Evolutionary conservation across 306 rosid species (phyloP), one percentile per base, ranked within the genome.

Genomic region (Vigna radiata): DNA sequence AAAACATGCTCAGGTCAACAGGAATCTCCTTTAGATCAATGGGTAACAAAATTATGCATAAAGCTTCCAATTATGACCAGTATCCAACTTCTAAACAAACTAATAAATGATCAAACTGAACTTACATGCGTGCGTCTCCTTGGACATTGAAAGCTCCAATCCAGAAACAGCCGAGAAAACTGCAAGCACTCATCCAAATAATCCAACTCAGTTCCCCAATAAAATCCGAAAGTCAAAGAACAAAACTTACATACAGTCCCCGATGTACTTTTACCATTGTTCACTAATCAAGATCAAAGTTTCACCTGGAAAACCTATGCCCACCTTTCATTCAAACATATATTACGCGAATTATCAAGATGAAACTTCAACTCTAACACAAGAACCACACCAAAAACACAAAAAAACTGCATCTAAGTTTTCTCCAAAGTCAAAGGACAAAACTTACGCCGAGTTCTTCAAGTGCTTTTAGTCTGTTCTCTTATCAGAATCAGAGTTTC

Each of bases 81-180:
- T 54, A 15, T 53, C 64, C 8, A 68, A 75, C 27, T 73, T 63
- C 52, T 31, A 73, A 8, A 76, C 31, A 10, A 80, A 75, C 58
- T 29, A 59, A 29, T 37, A 29, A 54, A 23, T 37, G 18, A 56
- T 36, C 52, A 7, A 27, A 10, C 17, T 60, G 55, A 80, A 84
- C 93, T 85, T 85, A 95, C 99, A 92, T 46, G 73, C 68, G 73
- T 95, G 97, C 58, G 88, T 93, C 86, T 89, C 90, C 69, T 82
- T 85, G 53, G 92, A 82, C 90, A 92, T 79, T 46, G 97, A 89
- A 90, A 89, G 86, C 88, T 95, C 99, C 18, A 92, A 85, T 17
- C 97, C 99, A n/a, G 99, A 95, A 79, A 95, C 90, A 27, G 99
- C 99, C 25, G 99, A 95, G 83, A 95, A 85, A 65, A 95, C 99